Percentiles rank a stretch among this genome's conserved stretches.
Evolutionary conservation across 2,329 filamentous ascomycete species (phyloP).

Genomic region (Helminthosporium solani): DNA sequence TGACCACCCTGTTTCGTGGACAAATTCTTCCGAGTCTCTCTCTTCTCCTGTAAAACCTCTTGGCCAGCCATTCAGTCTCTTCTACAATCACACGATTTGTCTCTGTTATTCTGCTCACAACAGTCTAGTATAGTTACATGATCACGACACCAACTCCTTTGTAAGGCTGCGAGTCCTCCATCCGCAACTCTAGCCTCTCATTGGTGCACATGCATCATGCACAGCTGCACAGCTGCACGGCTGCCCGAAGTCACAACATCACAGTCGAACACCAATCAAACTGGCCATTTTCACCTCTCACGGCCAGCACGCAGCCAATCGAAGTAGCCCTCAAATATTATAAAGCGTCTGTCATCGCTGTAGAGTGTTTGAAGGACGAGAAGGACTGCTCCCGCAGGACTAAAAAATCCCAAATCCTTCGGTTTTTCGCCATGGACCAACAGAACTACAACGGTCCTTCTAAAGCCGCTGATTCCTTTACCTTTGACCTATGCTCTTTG

Average conservation of each 20-base stretch:
- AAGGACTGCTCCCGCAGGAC: neutral
- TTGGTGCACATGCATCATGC: conserved; percentile 1
- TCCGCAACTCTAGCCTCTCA: neutral
- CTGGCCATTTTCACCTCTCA: neutral
- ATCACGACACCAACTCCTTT: no score
- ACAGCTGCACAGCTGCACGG: neutral
- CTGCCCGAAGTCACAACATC: neutral
- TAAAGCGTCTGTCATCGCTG: neutral
- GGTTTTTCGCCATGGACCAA: neutral
- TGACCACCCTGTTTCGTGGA: no score
- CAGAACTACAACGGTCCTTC: neutral
- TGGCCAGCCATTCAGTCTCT: no score
- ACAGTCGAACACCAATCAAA: neutral
- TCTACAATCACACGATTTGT: no score
- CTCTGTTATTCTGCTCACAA: no score
- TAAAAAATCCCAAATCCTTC: neutral
- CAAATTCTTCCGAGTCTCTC: neutral
- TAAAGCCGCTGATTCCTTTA: neutral
- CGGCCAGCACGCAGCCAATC: neutral
- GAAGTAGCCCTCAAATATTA: neutral
- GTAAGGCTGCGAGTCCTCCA: no score
- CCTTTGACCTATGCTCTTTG: neutral
- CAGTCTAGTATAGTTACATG: no score
- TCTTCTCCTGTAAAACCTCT: no score
- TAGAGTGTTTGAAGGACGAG: neutral